Base-by-base conservation (phyloP, 1,139 yeast genomes). In the Petasospora fabianii region DNA sequence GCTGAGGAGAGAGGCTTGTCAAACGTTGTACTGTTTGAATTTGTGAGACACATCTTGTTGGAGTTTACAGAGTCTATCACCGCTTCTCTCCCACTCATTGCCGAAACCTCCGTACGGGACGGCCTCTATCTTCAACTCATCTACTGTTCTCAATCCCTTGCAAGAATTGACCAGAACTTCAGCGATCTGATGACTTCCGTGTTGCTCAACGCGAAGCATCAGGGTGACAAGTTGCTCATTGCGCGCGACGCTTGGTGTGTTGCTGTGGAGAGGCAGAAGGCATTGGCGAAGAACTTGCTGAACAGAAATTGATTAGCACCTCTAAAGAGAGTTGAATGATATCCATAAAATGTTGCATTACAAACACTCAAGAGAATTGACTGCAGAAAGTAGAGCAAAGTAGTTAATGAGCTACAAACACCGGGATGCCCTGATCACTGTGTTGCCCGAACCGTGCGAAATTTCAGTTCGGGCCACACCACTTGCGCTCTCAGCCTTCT, bases 101-200 rank as follows among this genome's bases (percentile, higher is more conserved):
- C 55, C 9, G 71, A 69, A 27, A 61, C 65, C 17, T 67, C 73
- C 14, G 70, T 72, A 30, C 68, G 75, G 27, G 82, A 82, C 41
- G 81, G 87, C 4, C 60, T 85, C 22, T 70, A 84, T 47, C 61
- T 85, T 15, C 96, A 86, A 58, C 62, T 85, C 32, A 76, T 84
- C 2, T 86, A 85, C 59, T 78, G 92, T 42, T 79, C 92, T 26
- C 84, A 80, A 51, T 81, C 92, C 7, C 66, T 86, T 44, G 76
- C 84, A 1, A 69, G 87, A 44, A 77, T 77, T 20, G 82, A 85
- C 14, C 79, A 77, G 3, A 87, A 84, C 50, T 84, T 85, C 56
- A 77, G 77, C 48, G 77, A 36, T 54, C 66, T 20, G 56, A 68
- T 56, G 72, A 44, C 50, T 2, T 38, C 43, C 3, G 18, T 38